A percentile compares a stretch with the other conserved stretches of the same genome.
These are phyloP conservation scores for Calonectria honghensis DNA, from an alignment of 2,329 filamentous ascomycete genomes.

Conservation along the genomic window DNA sequence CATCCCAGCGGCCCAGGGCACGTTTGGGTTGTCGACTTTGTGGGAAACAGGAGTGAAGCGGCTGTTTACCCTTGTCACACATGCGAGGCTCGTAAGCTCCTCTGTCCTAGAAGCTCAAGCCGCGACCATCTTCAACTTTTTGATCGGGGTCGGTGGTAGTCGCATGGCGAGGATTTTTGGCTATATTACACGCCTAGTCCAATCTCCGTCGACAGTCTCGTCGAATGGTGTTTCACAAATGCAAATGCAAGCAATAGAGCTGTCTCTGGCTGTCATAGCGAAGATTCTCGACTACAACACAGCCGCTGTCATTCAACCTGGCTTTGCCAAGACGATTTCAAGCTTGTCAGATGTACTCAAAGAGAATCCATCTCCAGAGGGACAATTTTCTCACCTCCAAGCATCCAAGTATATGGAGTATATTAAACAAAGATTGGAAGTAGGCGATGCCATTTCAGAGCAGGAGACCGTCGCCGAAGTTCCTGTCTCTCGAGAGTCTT, in stretches of 20 bases:
- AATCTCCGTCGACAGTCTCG: background rate
- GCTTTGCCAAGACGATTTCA: background rate
- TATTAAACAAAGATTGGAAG: constrained; percentile 11
- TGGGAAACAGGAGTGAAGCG: constrained; percentile 5
- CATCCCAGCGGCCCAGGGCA: background rate
- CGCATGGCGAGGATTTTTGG: background rate
- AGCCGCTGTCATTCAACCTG: background rate
- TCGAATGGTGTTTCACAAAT: background rate
- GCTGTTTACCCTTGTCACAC: constrained; percentile 8
- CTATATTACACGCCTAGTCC: constrained; percentile 1
- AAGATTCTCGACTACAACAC: constrained; percentile 23
- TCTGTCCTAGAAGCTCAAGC: constrained; percentile 5
- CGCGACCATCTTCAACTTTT: constrained; percentile 16
- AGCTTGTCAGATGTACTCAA: constrained; percentile 11
- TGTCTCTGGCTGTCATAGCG: background rate
- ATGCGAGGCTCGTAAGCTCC: background rate
- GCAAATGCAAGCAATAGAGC: background rate
- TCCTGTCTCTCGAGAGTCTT: background rate
- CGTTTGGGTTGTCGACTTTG: background rate
- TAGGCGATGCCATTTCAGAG: background rate
- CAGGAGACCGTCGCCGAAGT: background rate
- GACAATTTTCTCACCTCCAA: constrained; percentile 9
- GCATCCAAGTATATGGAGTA: constrained; percentile 16
- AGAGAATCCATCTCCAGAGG: background rate
- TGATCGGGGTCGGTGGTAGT: background rate